Percentiles rank a stretch among this genome's conserved stretches.
Evolutionary conservation across 768 basidiomycete species (phyloP).

Genomic region (Imleria badia): DNA sequence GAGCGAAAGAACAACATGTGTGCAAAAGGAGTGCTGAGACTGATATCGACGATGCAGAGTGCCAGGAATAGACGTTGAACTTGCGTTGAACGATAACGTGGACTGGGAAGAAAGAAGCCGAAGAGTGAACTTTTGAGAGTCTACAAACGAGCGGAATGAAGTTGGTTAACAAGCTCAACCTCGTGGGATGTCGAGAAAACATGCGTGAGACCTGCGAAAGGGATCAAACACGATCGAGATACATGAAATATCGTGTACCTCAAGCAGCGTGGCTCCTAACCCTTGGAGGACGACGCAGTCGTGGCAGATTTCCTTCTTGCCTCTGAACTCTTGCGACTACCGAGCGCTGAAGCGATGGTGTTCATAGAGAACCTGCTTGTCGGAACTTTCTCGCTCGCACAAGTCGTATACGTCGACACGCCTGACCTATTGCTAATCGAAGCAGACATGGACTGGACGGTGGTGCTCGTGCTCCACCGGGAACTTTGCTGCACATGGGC

Average conservation of each 20-base stretch:
- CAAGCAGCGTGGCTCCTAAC: slow-evolving; percentile 4
- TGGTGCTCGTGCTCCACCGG: slow-evolving; percentile 34
- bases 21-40: slow-evolving; percentile 1
- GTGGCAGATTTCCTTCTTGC: slow-evolving; percentile 24
- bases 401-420: slow-evolving; percentile 29
- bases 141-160: not conserved
- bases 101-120: not conserved
- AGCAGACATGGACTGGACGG: slow-evolving; percentile 26
- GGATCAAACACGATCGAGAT: not conserved
- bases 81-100: not conserved
- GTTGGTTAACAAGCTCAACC: not conserved
- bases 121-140: not conserved
- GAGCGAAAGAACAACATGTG: slow-evolving; percentile 6
- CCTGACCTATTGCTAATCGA: slow-evolving; percentile 28
- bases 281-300: slow-evolving; percentile 29
- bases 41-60: slow-evolving; percentile 8
- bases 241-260: not conserved
- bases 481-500: slow-evolving; percentile 23
- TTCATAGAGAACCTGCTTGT: slow-evolving; percentile 29
- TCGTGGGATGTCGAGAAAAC: not conserved
- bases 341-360: slow-evolving; percentile 23
- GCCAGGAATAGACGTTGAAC: slow-evolving; percentile 3
- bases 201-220: not conserved
- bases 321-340: slow-evolving; percentile 30
- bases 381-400: slow-evolving; percentile 25